Evolutionary conservation across 1,139 yeast genomes (phyloP).

Genomic region (Dujonia santamariae): DNA sequence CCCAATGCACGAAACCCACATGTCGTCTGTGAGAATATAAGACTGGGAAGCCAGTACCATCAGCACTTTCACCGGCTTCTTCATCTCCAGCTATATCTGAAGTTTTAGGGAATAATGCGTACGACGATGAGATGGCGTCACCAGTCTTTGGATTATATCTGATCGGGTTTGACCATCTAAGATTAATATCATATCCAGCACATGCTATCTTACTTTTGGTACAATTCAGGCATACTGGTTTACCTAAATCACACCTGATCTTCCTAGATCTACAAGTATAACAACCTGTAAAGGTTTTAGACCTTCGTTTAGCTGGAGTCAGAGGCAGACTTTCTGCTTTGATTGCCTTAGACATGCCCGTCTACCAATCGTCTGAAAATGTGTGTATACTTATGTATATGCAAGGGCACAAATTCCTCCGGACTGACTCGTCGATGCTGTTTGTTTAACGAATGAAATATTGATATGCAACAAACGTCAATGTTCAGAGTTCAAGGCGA

Average conservation of each 20-base stretch:
- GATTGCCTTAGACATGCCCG: not conserved
- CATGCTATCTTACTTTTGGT: constrained; percentile 53
- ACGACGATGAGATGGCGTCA: constrained; percentile 22
- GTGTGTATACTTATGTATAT: too few relatives aligned
- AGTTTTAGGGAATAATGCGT: constrained; percentile 23
- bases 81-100: constrained; percentile 13
- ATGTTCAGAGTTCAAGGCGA: too few relatives aligned
- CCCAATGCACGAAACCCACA: constrained; percentile 74
- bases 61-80: constrained; percentile 13
- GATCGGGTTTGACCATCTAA: constrained; percentile 70
- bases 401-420: too few relatives aligned
- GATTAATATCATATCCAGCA: constrained; percentile 79
- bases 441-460: too few relatives aligned
- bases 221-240: constrained; percentile 46
- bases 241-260: constrained; percentile 45
- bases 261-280: constrained; percentile 50
- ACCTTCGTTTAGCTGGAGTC: too few relatives aligned
- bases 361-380: not conserved
- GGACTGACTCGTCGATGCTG: too few relatives aligned
- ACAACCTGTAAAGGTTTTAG: constrained; percentile 50
- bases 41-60: constrained; percentile 29
- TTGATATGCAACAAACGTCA: too few relatives aligned
- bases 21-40: constrained; percentile 57
- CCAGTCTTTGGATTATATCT: constrained; percentile 37
- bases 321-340: too few relatives aligned